Conservation (phyloP, 345 rosid species). For the Citrus australasica region DNA sequence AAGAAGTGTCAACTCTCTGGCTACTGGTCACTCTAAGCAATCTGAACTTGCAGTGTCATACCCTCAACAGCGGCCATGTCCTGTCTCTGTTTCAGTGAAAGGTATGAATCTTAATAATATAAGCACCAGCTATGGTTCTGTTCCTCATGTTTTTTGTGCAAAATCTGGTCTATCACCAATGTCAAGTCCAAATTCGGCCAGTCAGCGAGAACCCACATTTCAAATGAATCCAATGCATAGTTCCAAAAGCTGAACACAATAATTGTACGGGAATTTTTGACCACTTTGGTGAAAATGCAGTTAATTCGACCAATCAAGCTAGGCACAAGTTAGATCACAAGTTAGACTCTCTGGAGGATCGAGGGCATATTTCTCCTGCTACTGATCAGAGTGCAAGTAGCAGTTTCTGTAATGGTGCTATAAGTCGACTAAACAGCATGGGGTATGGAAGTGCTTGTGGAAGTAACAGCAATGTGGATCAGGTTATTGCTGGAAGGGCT, state of each 20-base stretch:
- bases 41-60: constrained; percentile 37
- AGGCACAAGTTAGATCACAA: constrained; percentile 33
- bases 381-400: constrained; percentile 64
- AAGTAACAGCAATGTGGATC: constrained; percentile 48
- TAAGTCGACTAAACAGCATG: constrained; percentile 36
- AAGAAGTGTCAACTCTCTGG: constrained; percentile 36
- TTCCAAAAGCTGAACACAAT: constrained; percentile 32
- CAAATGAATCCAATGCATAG: constrained; percentile 33
- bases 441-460: constrained; percentile 51
- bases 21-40: constrained; percentile 30
- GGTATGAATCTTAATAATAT: constrained; percentile 31
- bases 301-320: constrained; percentile 29
- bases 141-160: constrained; percentile 29
- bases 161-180: constrained; percentile 39
- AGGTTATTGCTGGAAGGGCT: constrained; percentile 29
- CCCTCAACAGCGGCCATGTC: constrained; percentile 41
- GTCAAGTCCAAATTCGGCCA: constrained; percentile 54
- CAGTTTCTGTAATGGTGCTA: constrained; percentile 54
- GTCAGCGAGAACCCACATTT: constrained; percentile 47
- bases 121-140: constrained; percentile 38
- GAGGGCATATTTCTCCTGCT: constrained; percentile 45
- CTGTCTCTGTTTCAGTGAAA: constrained; percentile 45
- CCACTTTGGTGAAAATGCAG: constrained; percentile 33
- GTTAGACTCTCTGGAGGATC: constrained; percentile 45
- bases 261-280: constrained; percentile 36